Conservation (phyloP, 2,329 filamentous ascomycete genomes). For the Tolypocladium capitatum region DNA sequence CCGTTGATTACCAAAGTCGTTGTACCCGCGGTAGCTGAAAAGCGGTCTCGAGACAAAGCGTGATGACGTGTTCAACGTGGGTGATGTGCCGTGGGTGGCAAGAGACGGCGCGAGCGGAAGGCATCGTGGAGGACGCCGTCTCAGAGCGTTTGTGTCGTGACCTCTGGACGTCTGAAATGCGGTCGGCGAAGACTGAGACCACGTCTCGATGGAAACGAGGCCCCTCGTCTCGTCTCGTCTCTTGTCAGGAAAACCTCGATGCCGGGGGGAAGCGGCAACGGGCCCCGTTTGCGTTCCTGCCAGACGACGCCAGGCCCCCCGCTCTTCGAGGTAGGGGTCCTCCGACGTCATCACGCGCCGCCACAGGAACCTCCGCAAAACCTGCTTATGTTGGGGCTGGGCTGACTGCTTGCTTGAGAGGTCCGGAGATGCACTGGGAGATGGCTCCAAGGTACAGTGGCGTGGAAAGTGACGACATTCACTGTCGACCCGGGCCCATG, state of each 20-base stretch:
- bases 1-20: background rate
- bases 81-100: background rate
- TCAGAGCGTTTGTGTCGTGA: background rate
- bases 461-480: background rate
- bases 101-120: background rate
- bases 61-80: background rate
- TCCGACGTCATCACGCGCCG: background rate
- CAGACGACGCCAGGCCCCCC: background rate
- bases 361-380: background rate
- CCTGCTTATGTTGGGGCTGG: no score
- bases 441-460: no score
- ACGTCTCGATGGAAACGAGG: background rate
- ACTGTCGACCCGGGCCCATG: background rate
- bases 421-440: background rate
- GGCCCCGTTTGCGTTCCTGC: background rate
- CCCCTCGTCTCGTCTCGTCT: no score
- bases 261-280: background rate
- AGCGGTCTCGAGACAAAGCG: background rate
- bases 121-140: background rate
- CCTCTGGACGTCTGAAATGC: background rate
- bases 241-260: no score
- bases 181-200: no score
- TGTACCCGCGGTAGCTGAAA: background rate
- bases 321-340: background rate
- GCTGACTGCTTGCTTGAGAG: background rate